Evolutionary conservation across 2,329 filamentous ascomycete species (phyloP).

Genomic region (Periconia sp.): DNA sequence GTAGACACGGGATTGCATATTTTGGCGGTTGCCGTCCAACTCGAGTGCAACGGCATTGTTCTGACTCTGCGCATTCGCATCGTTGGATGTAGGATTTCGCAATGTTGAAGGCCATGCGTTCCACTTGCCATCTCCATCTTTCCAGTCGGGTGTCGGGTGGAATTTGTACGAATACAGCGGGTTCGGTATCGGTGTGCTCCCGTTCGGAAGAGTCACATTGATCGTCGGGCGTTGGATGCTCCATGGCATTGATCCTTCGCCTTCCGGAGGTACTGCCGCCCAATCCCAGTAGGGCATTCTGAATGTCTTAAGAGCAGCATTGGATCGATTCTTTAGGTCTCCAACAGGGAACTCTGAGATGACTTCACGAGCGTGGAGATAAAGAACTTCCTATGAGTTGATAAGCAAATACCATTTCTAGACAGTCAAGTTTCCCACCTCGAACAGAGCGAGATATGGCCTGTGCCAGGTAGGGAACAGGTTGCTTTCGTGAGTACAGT

Average conservation of each 20-base stretch:
- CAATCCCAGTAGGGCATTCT: conserved; percentile 56
- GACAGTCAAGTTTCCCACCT: conserved; percentile 53
- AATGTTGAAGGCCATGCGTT: conserved; percentile 3
- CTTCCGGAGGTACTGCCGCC: conserved; percentile 44
- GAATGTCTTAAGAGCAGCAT: conserved; percentile 42
- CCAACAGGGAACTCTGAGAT: conserved; percentile 49
- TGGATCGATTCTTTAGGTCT: conserved; percentile 43
- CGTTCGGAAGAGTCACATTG: conserved; percentile 34
- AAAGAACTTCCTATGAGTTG: conserved; percentile 45
- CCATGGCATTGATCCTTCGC: conserved; percentile 33
- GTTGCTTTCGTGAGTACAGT: conserved; percentile 77
- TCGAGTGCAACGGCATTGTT: conserved; percentile 25
- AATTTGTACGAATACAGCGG: conserved; percentile 52
- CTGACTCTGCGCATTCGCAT: conserved; percentile 25
- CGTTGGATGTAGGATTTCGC: conserved; percentile 3
- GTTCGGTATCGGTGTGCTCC: conserved; percentile 45
- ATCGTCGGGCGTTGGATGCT: conserved; percentile 44
- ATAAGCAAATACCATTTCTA: conserved; percentile 7
- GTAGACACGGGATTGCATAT: conserved; percentile 58
- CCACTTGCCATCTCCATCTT: not conserved
- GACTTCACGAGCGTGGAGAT: conserved; percentile 43
- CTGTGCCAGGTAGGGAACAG: conserved; percentile 84
- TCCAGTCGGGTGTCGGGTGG: conserved; percentile 53
- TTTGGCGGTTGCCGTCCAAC: conserved; percentile 71
- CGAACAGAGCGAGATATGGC: conserved; percentile 71